Base-by-base conservation (phyloP, 78 protist species). In the Cavenderia fasciculata region DNA sequence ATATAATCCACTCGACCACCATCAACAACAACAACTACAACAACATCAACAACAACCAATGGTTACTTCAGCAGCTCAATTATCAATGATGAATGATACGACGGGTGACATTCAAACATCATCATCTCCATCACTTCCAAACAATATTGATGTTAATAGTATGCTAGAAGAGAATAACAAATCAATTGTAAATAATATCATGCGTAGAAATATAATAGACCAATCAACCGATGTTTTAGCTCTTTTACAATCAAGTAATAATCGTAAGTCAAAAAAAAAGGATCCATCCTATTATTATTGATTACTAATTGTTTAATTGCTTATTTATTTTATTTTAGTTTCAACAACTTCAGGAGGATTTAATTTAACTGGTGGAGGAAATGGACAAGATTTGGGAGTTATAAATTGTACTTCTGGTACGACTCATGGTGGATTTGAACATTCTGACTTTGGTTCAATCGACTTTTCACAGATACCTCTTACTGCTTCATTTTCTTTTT, bases 391-490 rank as follows among this genome's bases (percentile, higher is more conserved):
- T 49, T 49, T 49, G 54, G 14, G 54, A 49, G 54, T 49, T 49
- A 12, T 18, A 49, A 12, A 14, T 49, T 14, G 54, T 18, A 49
- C 54, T 18, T 18, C 54, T n/a, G n/a, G n/a, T n/a, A 49, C 12
- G 12, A 49, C 14, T 12, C 14, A 12, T 16, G 38, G 12, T 19
- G 62, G 62, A 56, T 56, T 56, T 7, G 62, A 56, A 7, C 7
- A 56, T 16, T 12, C 5, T 25, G 14, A 19, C 6, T 63, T 63
- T 63, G 72, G 72, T 16, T 16, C 43, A 40, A 63, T 63, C 72
- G 72, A 63, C n/a, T 40, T 63, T 47, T 63, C 72, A 63, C 4
- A 2, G 2, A 63, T 63, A 36, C 72, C 72, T 38, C 25, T 63
- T 1, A 40, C 3, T 21, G 33, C 72, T 19, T 63, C 72, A 40